These are phyloP conservation scores for Miamiensis avidus DNA, from an alignment of 169 alveolate species.

Conservation along the genomic window DNA sequence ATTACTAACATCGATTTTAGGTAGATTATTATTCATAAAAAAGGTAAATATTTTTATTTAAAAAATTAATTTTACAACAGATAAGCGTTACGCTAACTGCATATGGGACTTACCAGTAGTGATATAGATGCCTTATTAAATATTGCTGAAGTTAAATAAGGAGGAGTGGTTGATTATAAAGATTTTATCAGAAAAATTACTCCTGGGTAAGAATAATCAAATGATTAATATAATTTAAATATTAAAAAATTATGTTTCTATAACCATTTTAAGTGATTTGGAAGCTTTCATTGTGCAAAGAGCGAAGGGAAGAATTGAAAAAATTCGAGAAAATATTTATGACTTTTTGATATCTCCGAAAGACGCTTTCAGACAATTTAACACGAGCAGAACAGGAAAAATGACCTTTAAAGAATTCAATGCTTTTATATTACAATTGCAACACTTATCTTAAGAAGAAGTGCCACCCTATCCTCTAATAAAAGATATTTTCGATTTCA, in stretches of 20 bases:
- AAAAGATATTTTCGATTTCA: constrained; percentile 72
- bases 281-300: constrained; percentile 41
- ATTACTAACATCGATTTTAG: constrained; percentile 69
- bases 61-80: too few relatives aligned
- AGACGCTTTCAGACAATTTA: constrained; percentile 76
- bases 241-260: too few relatives aligned
- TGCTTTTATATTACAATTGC: constrained; percentile 60
- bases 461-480: constrained; percentile 73
- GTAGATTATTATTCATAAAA: too few relatives aligned
- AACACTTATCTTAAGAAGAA: constrained; percentile 57
- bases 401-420: constrained; percentile 67
- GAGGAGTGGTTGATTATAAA: constrained; percentile 75
- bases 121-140: constrained; percentile 76
- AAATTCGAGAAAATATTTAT: constrained; percentile 70
- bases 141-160: constrained; percentile 73
- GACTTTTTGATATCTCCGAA: constrained; percentile 76
- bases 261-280: background rate
- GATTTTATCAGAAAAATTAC: constrained; percentile 72
- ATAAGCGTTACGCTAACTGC: constrained; percentile 75
- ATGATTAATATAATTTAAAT: background rate
- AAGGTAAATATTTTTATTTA: too few relatives aligned
- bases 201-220: constrained; percentile 53
- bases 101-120: constrained; percentile 72
- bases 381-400: constrained; percentile 64
- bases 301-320: constrained; percentile 56